Evolutionary conservation across 2,329 filamentous ascomycete species (phyloP), one percentile per base, ranked within the genome.

Genomic region (Thielaviopsis musarum): DNA sequence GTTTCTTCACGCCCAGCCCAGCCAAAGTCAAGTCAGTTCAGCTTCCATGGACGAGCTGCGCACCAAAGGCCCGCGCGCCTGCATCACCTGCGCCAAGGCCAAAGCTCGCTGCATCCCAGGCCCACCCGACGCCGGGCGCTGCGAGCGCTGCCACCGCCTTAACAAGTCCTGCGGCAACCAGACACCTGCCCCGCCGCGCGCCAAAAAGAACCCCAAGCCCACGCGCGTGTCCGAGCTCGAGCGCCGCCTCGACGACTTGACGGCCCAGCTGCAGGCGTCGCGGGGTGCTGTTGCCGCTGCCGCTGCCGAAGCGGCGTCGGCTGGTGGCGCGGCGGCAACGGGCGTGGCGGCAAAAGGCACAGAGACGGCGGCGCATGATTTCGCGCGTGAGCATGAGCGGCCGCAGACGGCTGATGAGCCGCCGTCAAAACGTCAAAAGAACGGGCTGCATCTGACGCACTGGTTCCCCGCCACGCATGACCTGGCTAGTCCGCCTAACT

Each of bases 191-290:
- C 74, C 75, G 56, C 73, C 75, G 2, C 72, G 75, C 52, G 69
- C 71, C 56, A 75, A 75, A 65, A 77, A 74, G 65, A 69, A 70
- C 21, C 70, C 72, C 51, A 76, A 74, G 66, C 69, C 74, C 17
- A 77, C 74, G 19, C 69, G 75, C 54, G 75, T 78, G 49, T 72
- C 75, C 19, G 75, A 77, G 66, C 70, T 78, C 12, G 76, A 78
- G 66, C 74, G 73, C 65, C 70, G 75, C 1, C 70, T 78, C 1
- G 71, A 77, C 61, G 74, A 77, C 65, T 68, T 78, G 59, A 75
- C 74, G 2, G 73, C 73, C 1, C 73, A 75, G 56, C 70, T 77
- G 12, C 52, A 52, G 15, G 54, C 49, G 3, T 24, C 38, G 13
- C 53, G 19, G 5, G 53, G 15, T 17, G 19, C 51, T 21, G 38